These are phyloP conservation scores for Tilletia setariae DNA, from an alignment of 1,284 basidiomycete genomes.

Conservation along the genomic window DNA sequence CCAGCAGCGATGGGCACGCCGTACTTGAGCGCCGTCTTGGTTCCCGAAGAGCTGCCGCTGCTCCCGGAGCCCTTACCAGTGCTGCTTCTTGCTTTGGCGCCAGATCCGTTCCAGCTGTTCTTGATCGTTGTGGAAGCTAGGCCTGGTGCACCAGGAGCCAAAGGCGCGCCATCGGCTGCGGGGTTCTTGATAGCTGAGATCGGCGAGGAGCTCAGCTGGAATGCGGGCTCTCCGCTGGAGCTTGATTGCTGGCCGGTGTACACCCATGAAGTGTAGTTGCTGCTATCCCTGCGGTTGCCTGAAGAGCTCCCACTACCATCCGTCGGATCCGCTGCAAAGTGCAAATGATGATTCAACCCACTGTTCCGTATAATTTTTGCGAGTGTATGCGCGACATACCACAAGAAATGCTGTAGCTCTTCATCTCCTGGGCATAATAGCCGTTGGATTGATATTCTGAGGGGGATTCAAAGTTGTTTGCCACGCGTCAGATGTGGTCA, in stretches of 20 bases:
- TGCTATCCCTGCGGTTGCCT: too few relatives aligned
- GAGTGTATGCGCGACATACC: slow-evolving; percentile 3
- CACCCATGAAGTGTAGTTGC: slow-evolving; percentile 34
- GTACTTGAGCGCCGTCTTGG: slow-evolving; percentile 25
- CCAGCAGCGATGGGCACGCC: slow-evolving; percentile 30
- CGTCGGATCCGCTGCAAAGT: too few relatives aligned
- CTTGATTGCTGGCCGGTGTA: slow-evolving; percentile 29
- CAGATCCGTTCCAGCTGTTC: slow-evolving; percentile 23
- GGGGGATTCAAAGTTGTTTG: neutral
- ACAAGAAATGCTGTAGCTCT: slow-evolving; percentile 35
- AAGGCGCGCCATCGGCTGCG: slow-evolving; percentile 18
- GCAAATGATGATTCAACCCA: too few relatives aligned
- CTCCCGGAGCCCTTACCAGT: slow-evolving; percentile 1
- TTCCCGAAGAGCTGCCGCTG: slow-evolving; percentile 16
- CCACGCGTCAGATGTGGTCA: neutral
- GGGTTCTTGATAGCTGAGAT: slow-evolving; percentile 25
- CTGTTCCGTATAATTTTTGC: neutral
- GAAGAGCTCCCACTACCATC: too few relatives aligned
- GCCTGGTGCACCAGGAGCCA: slow-evolving; percentile 24
- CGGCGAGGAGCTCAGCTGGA: slow-evolving; percentile 25
- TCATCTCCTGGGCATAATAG: slow-evolving; percentile 46
- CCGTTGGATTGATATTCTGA: slow-evolving; percentile 36
- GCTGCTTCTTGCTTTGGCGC: slow-evolving; percentile 11
- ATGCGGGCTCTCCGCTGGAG: slow-evolving; percentile 27
- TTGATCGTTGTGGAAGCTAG: slow-evolving; percentile 2